These are phyloP conservation scores for Caloboletus inedulis DNA, from an alignment of 1,284 basidiomycete species.

Conservation along the genomic window DNA sequence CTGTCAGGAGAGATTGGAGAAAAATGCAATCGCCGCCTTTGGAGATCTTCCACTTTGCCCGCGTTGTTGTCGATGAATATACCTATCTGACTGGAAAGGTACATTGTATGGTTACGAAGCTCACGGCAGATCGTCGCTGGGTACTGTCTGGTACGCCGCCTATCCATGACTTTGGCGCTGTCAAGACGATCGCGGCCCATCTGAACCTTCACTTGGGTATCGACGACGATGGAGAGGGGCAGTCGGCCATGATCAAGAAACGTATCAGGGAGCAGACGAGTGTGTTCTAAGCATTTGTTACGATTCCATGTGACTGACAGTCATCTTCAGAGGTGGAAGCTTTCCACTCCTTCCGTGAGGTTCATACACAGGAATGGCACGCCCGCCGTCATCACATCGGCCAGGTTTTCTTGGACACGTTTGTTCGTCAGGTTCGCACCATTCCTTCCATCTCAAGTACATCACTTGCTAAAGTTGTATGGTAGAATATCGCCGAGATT, in stretches of 20 bases:
- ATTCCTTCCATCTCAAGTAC: neutral
- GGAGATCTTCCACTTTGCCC: conserved; percentile 89
- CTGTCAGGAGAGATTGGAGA: conserved; percentile 72
- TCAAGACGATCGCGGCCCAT: conserved; percentile 89
- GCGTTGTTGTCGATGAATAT: conserved; percentile 92
- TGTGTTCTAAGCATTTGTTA: conserved; percentile 33
- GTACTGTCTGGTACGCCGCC: conserved; percentile 96
- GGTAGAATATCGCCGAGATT: conserved; percentile 91
- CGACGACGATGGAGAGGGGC: conserved; percentile 84
- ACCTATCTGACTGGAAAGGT: conserved; percentile 86
- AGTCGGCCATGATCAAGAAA: conserved; percentile 72
- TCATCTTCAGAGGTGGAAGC: conserved; percentile 72
- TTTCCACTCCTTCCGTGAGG: conserved; percentile 96
- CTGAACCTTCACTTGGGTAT: conserved; percentile 85
- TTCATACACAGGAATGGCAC: conserved; percentile 91
- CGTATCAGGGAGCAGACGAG: conserved; percentile 82
- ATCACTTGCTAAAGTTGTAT: conserved; percentile 12
- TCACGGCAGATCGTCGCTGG: conserved; percentile 84
- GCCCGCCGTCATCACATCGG: conserved; percentile 80
- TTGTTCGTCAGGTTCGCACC: conserved; percentile 75
- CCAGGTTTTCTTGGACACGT: conserved; percentile 80
- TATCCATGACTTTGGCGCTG: conserved; percentile 84
- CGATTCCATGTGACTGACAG: conserved; percentile 3
- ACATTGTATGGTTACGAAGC: conserved; percentile 73
- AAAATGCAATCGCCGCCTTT: conserved; percentile 80